Base-by-base conservation (phyloP, 805 yeast species). In the Candida andamanensis region DNA sequence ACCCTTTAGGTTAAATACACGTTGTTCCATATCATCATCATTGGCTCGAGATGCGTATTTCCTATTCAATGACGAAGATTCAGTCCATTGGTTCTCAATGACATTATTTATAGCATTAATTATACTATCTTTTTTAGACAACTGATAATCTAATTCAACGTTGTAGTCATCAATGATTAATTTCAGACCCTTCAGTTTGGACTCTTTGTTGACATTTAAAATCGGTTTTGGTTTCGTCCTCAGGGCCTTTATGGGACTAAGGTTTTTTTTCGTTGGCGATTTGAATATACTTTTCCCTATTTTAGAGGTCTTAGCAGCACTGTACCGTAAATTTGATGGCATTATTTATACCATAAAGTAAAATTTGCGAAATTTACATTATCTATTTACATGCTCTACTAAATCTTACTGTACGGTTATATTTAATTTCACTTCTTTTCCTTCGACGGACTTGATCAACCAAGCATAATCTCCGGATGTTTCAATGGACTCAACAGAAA, bases 231-330 rank as follows among this genome's bases (percentile, higher is more conserved):
- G 26, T 29, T 34, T 34, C 17, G 27, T 33, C 12, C 26, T 32
- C 6, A 26, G 21, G 21, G 25, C 29, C 36, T 56, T 54, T 2
- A 53, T 28, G 24, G 49, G 51, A 16, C 47, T 47, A 36, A 44
- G 47, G 26, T 44, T 39, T 35, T 52, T 50, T 39, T 48, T 50
- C 14, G 50, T 44, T 1, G 62, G 54, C 3, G 60, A 49, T 14
- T 44, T 44, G 13, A 40, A 43, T 11, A 44, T 16, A 11, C 44
- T 35, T 38, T 49, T 42, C 24, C 49, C 29, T 12, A 65, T 52
- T 12, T 48, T 43, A 0, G 69, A 63, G 29, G 69, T 56, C 36
- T 48, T 57, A 5, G 72, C 67, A 2, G 71, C 70, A 33, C 60
- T 59, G 29, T 50, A 63, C 21, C 58, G 43, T 4, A 63, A 44